Conservation (phyloP, 2,329 filamentous ascomycete species). For the Botrytis squamosa region DNA sequence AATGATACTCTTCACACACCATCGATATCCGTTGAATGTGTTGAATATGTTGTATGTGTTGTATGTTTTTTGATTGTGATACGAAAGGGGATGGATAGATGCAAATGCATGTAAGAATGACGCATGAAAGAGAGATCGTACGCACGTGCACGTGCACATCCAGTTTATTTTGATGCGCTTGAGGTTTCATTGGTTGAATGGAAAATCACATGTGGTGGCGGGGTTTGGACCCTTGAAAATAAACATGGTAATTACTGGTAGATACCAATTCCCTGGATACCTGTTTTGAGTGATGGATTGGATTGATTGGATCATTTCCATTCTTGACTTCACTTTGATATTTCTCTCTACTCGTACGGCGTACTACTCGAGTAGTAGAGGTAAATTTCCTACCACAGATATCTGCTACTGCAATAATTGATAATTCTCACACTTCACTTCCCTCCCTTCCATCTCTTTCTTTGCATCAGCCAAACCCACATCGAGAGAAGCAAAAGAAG, state of each 20-base stretch:
- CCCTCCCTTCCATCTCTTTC: background rate
- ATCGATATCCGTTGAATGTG: no score
- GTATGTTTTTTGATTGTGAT: background rate
- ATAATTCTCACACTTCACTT: background rate
- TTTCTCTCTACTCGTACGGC: no score
- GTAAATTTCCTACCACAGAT: background rate
- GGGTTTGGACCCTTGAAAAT: background rate
- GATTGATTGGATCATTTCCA: background rate
- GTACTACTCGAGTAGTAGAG: no score
- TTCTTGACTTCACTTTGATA: background rate
- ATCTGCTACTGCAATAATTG: no score
- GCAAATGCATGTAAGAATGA: slow-evolving; percentile 3
- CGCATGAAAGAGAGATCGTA: background rate
- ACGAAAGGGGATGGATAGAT: background rate
- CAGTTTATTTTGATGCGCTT: background rate
- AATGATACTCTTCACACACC: background rate
- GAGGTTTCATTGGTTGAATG: background rate
- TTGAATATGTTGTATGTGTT: no score
- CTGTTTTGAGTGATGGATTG: background rate
- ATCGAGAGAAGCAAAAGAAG: background rate
- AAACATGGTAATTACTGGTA: background rate
- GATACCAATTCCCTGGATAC: background rate
- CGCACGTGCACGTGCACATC: background rate
- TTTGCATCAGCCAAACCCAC: background rate
- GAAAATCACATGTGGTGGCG: background rate